These are phyloP conservation scores for Solanum arcanum DNA, from an alignment of 257 asterid genomes.

Conservation along the genomic window DNA sequence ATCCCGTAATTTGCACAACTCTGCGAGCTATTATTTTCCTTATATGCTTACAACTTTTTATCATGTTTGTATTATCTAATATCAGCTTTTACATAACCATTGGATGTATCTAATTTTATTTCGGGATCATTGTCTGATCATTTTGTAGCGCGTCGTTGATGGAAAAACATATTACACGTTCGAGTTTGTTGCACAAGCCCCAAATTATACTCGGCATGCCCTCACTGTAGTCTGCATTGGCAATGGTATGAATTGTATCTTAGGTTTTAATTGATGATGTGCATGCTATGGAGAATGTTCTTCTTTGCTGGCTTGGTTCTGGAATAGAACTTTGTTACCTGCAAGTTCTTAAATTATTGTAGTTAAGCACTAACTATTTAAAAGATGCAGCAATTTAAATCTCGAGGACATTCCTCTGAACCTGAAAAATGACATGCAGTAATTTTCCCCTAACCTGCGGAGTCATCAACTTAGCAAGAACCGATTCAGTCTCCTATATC, in stretches of 20 bases:
- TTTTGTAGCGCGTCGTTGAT: slow-evolving; percentile 55
- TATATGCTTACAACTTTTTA: not conserved
- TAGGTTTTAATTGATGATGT: not conserved
- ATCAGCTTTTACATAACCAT: not conserved
- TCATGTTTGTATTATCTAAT: not conserved
- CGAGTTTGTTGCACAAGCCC: slow-evolving; percentile 73
- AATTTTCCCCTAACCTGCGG: not conserved
- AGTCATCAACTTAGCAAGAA: not conserved
- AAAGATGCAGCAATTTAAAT: not conserved
- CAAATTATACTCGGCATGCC: slow-evolving; percentile 85
- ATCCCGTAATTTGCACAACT: not conserved
- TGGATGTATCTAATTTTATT: not conserved
- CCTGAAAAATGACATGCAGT: not conserved
- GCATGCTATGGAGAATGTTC: not conserved
- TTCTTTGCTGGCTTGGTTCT: not conserved
- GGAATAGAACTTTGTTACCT: not conserved
- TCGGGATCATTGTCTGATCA: not conserved
- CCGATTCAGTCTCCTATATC: not conserved
- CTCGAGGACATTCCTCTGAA: not conserved
- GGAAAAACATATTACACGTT: slow-evolving; percentile 69
- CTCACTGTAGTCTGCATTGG: slow-evolving; percentile 63
- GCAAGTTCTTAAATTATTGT: not conserved
- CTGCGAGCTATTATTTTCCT: not conserved
- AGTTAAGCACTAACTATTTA: not conserved
- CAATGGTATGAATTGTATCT: slow-evolving; percentile 38